phyloP scores from a whole-genome alignment of 1,284 basidiomycete genomes.

The Trichosporon sp. region DNA sequence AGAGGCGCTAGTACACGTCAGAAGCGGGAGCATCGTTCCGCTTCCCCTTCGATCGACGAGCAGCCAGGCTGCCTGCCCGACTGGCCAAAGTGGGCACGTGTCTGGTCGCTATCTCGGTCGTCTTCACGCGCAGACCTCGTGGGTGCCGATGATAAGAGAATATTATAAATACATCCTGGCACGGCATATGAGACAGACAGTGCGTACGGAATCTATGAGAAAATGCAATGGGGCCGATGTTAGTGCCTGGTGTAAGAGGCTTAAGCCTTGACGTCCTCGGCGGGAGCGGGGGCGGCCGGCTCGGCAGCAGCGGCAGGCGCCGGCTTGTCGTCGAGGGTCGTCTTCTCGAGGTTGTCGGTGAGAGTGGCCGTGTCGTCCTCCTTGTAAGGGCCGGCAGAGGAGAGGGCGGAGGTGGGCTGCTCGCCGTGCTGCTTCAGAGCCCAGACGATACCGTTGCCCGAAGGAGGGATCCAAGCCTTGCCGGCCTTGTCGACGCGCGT shows the following conservation, averaged over 20 bases:
- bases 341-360: conserved; percentile 23
- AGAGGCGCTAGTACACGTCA: neutral
- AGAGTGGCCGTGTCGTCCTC: neutral
- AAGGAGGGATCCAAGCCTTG: conserved; percentile 43
- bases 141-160: neutral
- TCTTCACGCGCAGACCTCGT: neutral
- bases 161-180: conserved; percentile 10
- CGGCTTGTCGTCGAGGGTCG: conserved; percentile 19
- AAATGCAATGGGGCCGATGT: neutral
- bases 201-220: conserved; percentile 7
- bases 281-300: neutral
- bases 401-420: conserved; percentile 1
- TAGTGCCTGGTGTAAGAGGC: neutral
- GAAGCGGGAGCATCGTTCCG: neutral
- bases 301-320: neutral
- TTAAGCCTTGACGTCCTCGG: neutral
- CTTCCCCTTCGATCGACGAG: neutral
- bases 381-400: neutral
- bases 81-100: neutral
- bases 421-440: conserved; percentile 43
- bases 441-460: conserved; percentile 53
- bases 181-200: neutral
- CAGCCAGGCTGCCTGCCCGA: neutral
- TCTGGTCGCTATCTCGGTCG: neutral
- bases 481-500: conserved; percentile 49